phyloP scores from a whole-genome alignment of 805 yeast genomes.

The Metschnikowia aberdeeniae region DNA sequence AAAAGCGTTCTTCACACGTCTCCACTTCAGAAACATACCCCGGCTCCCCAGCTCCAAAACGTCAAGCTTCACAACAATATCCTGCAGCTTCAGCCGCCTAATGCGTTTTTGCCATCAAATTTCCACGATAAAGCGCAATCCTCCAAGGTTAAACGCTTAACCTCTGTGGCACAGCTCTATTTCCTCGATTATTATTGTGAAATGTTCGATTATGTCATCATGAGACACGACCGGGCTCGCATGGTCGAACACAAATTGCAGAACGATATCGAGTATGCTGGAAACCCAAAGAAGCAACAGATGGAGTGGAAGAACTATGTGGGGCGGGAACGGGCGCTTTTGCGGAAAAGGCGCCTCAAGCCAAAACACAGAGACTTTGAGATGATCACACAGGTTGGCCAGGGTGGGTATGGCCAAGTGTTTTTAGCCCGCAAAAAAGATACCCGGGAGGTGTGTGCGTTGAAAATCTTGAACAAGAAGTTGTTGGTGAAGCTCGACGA shows the following conservation, averaged over 20 bases:
- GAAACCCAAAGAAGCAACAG: constrained; percentile 33
- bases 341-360: constrained; percentile 85
- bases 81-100: constrained; percentile 30
- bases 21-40: constrained; percentile 8
- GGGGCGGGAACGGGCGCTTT: constrained; percentile 76
- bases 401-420: constrained; percentile 99
- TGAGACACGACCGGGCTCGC: constrained; percentile 75
- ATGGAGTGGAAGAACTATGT: constrained; percentile 70
- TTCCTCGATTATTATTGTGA: constrained; percentile 95
- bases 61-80: constrained; percentile 27
- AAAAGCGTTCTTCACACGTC: constrained; percentile 31
- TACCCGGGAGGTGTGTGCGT: constrained; percentile 91
- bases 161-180: constrained; percentile 89
- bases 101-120: constrained; percentile 34
- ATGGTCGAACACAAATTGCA: constrained; percentile 61
- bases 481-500: constrained; percentile 86
- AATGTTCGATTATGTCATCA: constrained; percentile 86
- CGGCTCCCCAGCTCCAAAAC: constrained; percentile 15
- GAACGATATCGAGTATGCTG: constrained; percentile 42
- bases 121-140: constrained; percentile 57
- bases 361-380: constrained; percentile 95
- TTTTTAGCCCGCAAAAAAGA: constrained; percentile 91
- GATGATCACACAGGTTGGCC: constrained; percentile 97
- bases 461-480: constrained; percentile 85
- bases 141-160: constrained; percentile 78